Conservation (phyloP, 2,329 filamentous ascomycete species). For the Curvularia verruculosa region DNA sequence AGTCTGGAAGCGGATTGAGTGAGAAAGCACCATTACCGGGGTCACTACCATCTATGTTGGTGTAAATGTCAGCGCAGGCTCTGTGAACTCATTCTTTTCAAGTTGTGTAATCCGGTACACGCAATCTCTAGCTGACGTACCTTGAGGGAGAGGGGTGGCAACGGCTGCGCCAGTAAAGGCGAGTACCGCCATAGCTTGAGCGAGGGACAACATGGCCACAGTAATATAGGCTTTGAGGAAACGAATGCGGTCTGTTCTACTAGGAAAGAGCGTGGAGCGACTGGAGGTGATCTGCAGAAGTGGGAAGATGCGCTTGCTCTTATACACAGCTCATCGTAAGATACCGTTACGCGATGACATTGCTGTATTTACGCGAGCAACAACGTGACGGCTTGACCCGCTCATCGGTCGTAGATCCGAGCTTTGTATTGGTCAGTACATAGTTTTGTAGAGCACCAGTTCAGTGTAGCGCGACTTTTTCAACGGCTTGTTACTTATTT, state of each 20-base stretch:
- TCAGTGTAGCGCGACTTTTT: background rate
- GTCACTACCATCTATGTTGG: background rate
- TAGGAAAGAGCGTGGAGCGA: background rate
- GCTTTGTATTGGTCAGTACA: background rate
- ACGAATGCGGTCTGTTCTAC: background rate
- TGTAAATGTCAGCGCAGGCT: background rate
- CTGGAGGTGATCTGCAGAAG: background rate
- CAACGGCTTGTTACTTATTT: background rate
- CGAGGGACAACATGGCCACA: background rate
- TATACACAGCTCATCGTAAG: background rate
- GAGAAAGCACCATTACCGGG: background rate
- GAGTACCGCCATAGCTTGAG: background rate
- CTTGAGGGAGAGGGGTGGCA: background rate
- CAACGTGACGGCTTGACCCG: background rate
- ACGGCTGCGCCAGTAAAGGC: constrained; percentile 3
- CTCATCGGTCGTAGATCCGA: background rate
- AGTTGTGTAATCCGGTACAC: background rate
- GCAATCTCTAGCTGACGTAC: background rate
- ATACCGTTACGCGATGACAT: background rate
- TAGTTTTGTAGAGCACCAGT: background rate
- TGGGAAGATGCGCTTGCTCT: background rate
- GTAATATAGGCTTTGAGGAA: background rate
- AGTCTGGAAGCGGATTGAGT: background rate
- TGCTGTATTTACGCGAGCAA: background rate
- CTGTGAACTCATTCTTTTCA: background rate